phyloP scores from a whole-genome alignment of 441 rosid species.

The Erysimum cheiri region DNA sequence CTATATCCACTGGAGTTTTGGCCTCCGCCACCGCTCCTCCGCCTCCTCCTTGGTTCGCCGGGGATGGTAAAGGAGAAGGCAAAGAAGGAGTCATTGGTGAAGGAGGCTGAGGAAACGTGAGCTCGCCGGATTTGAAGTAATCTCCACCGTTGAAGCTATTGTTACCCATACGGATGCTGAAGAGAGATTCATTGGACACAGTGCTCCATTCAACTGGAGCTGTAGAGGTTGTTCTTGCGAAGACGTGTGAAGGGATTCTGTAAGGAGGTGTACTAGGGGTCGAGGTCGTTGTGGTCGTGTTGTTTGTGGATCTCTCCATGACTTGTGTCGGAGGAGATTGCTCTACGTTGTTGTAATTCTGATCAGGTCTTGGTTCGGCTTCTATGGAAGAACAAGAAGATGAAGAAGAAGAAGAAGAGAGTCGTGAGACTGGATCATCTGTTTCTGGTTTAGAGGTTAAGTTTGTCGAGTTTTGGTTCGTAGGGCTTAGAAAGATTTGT shows the following conservation, averaged over 20 bases:
- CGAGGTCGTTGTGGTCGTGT: slow-evolving; percentile 22
- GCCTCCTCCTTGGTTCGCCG: not conserved
- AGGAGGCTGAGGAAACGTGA: slow-evolving; percentile 40
- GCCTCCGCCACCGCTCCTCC: slow-evolving; percentile 25
- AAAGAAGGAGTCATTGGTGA: slow-evolving; percentile 38
- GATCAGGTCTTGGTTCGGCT: slow-evolving; percentile 41
- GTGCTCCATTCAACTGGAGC: slow-evolving; percentile 64
- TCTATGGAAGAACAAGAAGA: slow-evolving; percentile 49
- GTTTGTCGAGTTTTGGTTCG: slow-evolving; percentile 24
- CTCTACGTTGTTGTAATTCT: slow-evolving; percentile 23
- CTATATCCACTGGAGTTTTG: slow-evolving; percentile 40
- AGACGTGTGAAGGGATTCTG: slow-evolving; percentile 61
- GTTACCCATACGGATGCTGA: slow-evolving; percentile 63
- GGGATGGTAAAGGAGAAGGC: slow-evolving; percentile 48
- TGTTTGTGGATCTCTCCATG: slow-evolving; percentile 54
- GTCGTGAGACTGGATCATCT: slow-evolving; percentile 28
- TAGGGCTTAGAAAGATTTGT: slow-evolving; percentile 33
- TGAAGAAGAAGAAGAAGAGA: slow-evolving; percentile 42
- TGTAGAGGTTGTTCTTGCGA: slow-evolving; percentile 50
- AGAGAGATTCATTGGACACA: slow-evolving; percentile 65
- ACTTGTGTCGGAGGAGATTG: slow-evolving; percentile 56
- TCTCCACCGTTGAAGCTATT: slow-evolving; percentile 57
- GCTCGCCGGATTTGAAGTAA: slow-evolving; percentile 57
- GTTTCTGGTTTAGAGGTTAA: slow-evolving; percentile 21
- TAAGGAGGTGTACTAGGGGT: slow-evolving; percentile 34